A percentile compares a stretch with the other conserved stretches of the same genome.
phyloP scores from a whole-genome alignment of 2,329 filamentous ascomycete genomes.

The Beauveria rudraprayagi region DNA sequence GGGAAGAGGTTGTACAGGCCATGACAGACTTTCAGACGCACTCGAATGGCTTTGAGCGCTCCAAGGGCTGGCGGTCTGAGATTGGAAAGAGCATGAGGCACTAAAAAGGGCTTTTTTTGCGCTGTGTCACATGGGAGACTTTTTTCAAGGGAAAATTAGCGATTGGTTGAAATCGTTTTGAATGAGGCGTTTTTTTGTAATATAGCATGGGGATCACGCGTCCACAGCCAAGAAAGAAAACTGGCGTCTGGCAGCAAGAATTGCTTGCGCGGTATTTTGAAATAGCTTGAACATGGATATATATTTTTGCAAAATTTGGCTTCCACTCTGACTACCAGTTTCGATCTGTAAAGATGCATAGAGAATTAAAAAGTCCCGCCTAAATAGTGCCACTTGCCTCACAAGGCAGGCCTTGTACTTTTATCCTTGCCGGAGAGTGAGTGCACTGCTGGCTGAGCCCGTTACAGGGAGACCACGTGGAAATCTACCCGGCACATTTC shows the following conservation, averaged over 20 bases:
- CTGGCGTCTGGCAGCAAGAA: not conserved
- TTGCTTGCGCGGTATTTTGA: not conserved
- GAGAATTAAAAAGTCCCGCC: too few species aligned
- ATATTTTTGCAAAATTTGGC: not conserved
- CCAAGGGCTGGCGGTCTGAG: constrained; percentile 71
- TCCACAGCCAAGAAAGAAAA: not conserved
- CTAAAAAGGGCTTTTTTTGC: constrained; percentile 14
- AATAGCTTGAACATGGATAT: not conserved
- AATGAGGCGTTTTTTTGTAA: not conserved
- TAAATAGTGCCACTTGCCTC: too few species aligned
- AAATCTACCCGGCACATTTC: too few species aligned
- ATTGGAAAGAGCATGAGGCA: constrained; percentile 70
- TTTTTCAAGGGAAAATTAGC: too few species aligned
- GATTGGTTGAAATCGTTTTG: too few species aligned
- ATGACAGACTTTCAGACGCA: constrained; percentile 66
- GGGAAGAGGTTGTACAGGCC: constrained; percentile 68
- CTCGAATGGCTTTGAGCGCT: constrained; percentile 73
- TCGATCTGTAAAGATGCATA: too few species aligned
- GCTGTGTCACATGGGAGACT: not conserved
- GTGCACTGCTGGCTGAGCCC: too few species aligned
- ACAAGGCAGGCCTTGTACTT: too few species aligned
- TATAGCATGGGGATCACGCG: not conserved
- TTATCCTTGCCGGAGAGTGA: too few species aligned
- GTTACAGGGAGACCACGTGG: too few species aligned
- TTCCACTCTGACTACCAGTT: too few species aligned